Base-by-base conservation (phyloP, 371 early-diverging fungal genomes). In the Mucor ambiguus region DNA sequence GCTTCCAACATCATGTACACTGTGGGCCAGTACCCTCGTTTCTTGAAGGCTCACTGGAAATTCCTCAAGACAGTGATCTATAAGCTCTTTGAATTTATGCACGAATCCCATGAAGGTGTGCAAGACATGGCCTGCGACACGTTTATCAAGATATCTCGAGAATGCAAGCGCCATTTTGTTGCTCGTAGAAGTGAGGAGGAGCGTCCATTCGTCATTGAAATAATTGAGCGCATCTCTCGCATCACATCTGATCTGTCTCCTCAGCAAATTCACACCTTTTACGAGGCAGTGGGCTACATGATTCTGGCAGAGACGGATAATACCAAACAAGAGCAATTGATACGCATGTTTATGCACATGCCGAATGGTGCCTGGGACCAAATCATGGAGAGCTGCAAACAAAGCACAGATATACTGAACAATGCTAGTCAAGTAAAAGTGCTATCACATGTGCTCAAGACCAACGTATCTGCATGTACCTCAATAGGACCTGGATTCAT, bases 91-190 rank as follows among this genome's bases (percentile, higher is more conserved):
- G 99, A 99, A 83, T 99, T 99, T 79, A 99, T 99, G 99, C 97
- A 98, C 73, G 99, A 99, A 80, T 82, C 90, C 6, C 98, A 99
- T 71, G 99, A 98, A 81, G 99, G 99, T 82, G 98, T 99, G 22
- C 98, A 98, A 78, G 99, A 99, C 78, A 99, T 99, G 99, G 99
- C 99, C 24, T 99, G 99, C 79, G 99, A 99, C 78, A 99, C 99
- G 3, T 99, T 99, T 78, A 95, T 97, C 69, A 99, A 96, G 74
- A 99, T 99, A 72, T 87, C 97, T 18, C 95, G 96, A 74, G 97
- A 98, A 74, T 98, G 98, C 81, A 92, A 92, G 46, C 89, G 94
- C 22, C 96, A 98, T 73, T 98, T 99, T 86, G 92, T 97, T 24
- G 61, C 80, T 4, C 94, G 92, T 75, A 96, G 96, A 76, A 77